A percentile compares a stretch with the other conserved stretches of the same genome.
phyloP scores from a whole-genome alignment of 805 yeast genomes.

The Kuraishia hungarica region DNA sequence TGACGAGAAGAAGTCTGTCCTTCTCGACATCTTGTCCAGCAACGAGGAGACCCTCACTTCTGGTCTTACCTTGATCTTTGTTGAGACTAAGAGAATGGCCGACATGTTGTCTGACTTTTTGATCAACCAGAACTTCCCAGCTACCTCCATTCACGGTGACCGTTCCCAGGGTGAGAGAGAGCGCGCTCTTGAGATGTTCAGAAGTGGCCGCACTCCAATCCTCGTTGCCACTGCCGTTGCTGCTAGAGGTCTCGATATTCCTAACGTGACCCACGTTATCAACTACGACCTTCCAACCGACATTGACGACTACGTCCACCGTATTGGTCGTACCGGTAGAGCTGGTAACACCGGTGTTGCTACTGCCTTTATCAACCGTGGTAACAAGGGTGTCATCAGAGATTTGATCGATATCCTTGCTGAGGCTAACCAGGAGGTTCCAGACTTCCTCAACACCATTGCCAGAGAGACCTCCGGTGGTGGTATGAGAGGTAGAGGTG shows the following conservation, averaged over 20 bases:
- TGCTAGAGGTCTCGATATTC: constrained; percentile 99
- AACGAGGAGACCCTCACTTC: constrained; percentile 45
- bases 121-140: constrained; percentile 84
- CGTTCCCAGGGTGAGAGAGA: constrained; percentile 98
- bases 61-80: constrained; percentile 89
- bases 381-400: constrained; percentile 81
- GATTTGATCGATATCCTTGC: constrained; percentile 78
- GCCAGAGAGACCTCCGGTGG: constrained; percentile 64
- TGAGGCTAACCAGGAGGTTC: constrained; percentile 98
- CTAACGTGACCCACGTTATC: constrained; percentile 95
- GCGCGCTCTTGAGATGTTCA: constrained; percentile 91
- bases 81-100: constrained; percentile 98
- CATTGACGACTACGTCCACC: constrained; percentile 97
- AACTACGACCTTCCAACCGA: constrained; percentile 96
- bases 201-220: constrained; percentile 84
- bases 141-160: constrained; percentile 99
- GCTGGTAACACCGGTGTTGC: constrained; percentile 99
- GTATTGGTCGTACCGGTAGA: constrained; percentile 99
- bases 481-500: constrained; percentile 43
- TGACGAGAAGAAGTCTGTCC: constrained; percentile 82
- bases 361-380: constrained; percentile 96
- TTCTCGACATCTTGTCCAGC: constrained; percentile 76
- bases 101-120: constrained; percentile 90
- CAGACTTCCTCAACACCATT: constrained; percentile 74
- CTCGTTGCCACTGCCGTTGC: constrained; percentile 99